phyloP scores from a whole-genome alignment of 139 green algal genomes.

The Chlamydomonas asymmetrica region DNA sequence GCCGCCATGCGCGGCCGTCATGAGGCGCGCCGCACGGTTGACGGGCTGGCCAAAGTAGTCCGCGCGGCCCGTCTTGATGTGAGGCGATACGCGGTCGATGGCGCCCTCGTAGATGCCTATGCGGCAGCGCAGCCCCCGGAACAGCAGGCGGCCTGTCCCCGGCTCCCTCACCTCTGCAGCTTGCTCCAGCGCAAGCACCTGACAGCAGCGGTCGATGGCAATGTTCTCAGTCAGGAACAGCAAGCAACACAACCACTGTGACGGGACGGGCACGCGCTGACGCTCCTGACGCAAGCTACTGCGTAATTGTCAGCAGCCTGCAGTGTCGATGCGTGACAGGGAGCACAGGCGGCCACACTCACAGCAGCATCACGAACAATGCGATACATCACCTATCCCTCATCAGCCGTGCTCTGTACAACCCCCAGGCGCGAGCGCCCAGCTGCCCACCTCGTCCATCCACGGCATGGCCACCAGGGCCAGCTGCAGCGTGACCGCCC shows the following conservation, averaged over 20 bases:
- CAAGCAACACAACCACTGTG: too few species aligned
- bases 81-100: slow-evolving; percentile 53
- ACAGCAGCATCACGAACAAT: too few species aligned
- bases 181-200: slow-evolving; percentile 11
- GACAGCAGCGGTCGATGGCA: background rate
- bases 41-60: slow-evolving; percentile 60
- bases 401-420: too few species aligned
- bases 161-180: slow-evolving; percentile 25
- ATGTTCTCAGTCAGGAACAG: background rate
- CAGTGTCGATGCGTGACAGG: too few species aligned
- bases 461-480: slow-evolving; percentile 46
- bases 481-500: slow-evolving; percentile 51
- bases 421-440: too few species aligned
- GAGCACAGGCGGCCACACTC: too few species aligned
- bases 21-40: slow-evolving; percentile 55
- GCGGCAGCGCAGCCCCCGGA: slow-evolving; percentile 42
- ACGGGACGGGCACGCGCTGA: too few species aligned
- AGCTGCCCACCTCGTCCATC: slow-evolving; percentile 19
- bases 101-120: slow-evolving; percentile 51
- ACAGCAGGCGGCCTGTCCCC: slow-evolving; percentile 21
- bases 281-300: too few species aligned
- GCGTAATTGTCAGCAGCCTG: too few species aligned
- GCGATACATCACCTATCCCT: too few species aligned
- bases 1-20: slow-evolving; percentile 55
- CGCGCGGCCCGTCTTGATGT: slow-evolving; percentile 49